Evolutionary conservation across 2,329 filamentous ascomycete genomes (phyloP), one percentile per base, ranked within the genome.

Genomic region (Pseudogymnoascus sp.): DNA sequence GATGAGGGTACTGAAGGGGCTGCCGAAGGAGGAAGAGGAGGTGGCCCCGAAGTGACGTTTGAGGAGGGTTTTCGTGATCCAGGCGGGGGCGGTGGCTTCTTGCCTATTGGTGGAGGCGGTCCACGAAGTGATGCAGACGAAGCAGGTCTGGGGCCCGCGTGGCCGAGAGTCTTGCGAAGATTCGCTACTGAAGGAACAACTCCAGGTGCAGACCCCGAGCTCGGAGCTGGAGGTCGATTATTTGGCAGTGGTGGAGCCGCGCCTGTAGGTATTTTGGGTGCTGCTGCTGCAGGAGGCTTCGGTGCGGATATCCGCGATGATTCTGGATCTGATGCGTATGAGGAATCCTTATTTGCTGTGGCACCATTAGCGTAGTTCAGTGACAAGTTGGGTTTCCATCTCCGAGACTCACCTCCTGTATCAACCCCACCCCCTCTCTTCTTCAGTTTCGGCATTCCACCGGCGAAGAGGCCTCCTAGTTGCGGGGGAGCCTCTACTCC

Each of bases 361-460:
- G 7, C 13, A 53, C 35, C 44, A 66, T 75, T 61, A 74, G 70
- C 42, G 59, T 37, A 59, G 50, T 60, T 42, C 5, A 26, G 50
- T 19, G 10, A 23, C 37, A 11, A n/a, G 42, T 56, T 33, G 6
- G 42, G 5, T 17, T 7, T 17, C 40, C 17, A n/a, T 59, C 44
- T 7, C 21, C 56, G 6, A 63, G 63, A 63, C 80, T 70, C 70
- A 83, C 82, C 82, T 74, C 87, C 90, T 1, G 90, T 93, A 75
- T 91, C 83, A 64, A 93, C 80, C 40, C 89, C 89, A 59, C 90
- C 93, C 63, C 91, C 89, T 2, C 88, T 83, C 79, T 96, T 97
- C 75, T 90, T 90, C 71, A 99, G 75, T 78, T 97, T 97, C 2
- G 95, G 95, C 85, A 97, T 97, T 38, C 93, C 95, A 37, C 91